These are phyloP conservation scores for Saturnispora galanensis DNA, from an alignment of 805 yeast genomes.

Conservation along the genomic window DNA sequence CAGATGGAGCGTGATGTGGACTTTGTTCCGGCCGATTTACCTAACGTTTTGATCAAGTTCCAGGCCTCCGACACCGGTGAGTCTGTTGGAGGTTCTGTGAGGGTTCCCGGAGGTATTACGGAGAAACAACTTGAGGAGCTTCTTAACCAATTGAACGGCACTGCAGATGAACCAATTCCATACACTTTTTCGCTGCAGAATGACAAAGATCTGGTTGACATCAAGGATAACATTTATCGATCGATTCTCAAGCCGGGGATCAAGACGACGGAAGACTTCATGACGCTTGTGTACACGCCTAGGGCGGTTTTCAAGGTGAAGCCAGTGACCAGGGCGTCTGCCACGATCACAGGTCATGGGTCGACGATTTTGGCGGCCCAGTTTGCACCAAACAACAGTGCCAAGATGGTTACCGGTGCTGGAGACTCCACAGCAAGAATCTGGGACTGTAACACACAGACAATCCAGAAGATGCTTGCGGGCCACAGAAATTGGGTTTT, in stretches of 20 bases:
- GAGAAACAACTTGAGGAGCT: slow-evolving; percentile 84
- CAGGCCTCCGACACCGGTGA: slow-evolving; percentile 93
- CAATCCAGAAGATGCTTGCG: slow-evolving; percentile 67
- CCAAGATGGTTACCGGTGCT: slow-evolving; percentile 87
- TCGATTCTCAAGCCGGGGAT: slow-evolving; percentile 81
- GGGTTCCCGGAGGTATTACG: slow-evolving; percentile 85
- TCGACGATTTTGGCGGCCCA: slow-evolving; percentile 85
- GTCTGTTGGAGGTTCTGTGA: slow-evolving; percentile 66
- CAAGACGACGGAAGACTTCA: slow-evolving; percentile 84
- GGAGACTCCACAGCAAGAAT: slow-evolving; percentile 94
- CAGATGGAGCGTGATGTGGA: slow-evolving; percentile 72
- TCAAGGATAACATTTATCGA: slow-evolving; percentile 64
- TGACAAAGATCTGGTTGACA: slow-evolving; percentile 52
- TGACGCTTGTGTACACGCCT: slow-evolving; percentile 88
- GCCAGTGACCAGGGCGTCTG: slow-evolving; percentile 82
- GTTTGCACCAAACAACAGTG: slow-evolving; percentile 83
- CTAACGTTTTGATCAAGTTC: slow-evolving; percentile 79
- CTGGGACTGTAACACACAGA: slow-evolving; percentile 95
- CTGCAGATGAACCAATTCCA: slow-evolving; percentile 77
- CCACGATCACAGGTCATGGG: slow-evolving; percentile 93
- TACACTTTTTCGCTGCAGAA: slow-evolving; percentile 68
- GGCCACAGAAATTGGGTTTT: slow-evolving; percentile 95
- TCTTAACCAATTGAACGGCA: slow-evolving; percentile 66
- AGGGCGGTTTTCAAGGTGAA: slow-evolving; percentile 89
- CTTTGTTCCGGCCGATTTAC: slow-evolving; percentile 65